Percentiles rank a stretch among this genome's conserved stretches.
These are phyloP conservation scores for Camellia lanceoleosa DNA, from an alignment of 148 eudicot species.

Conservation along the genomic window DNA sequence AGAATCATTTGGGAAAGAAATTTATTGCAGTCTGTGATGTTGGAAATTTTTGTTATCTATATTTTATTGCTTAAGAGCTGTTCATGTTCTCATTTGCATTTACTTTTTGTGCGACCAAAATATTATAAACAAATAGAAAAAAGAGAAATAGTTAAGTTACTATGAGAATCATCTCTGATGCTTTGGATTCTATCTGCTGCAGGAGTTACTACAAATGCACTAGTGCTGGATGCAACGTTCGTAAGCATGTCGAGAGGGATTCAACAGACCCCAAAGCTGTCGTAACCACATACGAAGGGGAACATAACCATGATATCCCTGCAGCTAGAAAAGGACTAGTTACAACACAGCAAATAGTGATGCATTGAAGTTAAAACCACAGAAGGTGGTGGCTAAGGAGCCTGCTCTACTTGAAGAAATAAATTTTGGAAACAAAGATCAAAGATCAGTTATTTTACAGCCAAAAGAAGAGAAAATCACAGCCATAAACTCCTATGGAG, in stretches of 20 bases:
- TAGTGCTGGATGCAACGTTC: slow-evolving; percentile 68
- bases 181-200: slow-evolving; percentile 22
- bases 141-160: background rate
- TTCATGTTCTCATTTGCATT: background rate
- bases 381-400: slow-evolving; percentile 16
- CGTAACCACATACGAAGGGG: slow-evolving; percentile 87
- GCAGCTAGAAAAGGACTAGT: slow-evolving; percentile 31
- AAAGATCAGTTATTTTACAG: slow-evolving; percentile 38
- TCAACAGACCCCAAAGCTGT: slow-evolving; percentile 69
- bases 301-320: slow-evolving; percentile 80
- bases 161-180: slow-evolving; percentile 8
- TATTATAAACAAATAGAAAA: background rate
- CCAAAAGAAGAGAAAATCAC: slow-evolving; percentile 60
- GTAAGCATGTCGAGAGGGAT: slow-evolving; percentile 89
- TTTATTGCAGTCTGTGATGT: background rate
- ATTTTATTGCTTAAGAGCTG: background rate
- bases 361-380: slow-evolving; percentile 19
- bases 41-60: background rate
- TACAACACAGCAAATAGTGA: slow-evolving; percentile 11
- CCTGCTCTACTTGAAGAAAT: slow-evolving; percentile 21
- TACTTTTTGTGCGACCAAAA: background rate
- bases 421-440: slow-evolving; percentile 39
- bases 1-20: too few species aligned
- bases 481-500: slow-evolving; percentile 14
- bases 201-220: slow-evolving; percentile 96